Base-by-base conservation (phyloP, 1,139 yeast genomes). In the Scheffersomyces insectosa region DNA sequence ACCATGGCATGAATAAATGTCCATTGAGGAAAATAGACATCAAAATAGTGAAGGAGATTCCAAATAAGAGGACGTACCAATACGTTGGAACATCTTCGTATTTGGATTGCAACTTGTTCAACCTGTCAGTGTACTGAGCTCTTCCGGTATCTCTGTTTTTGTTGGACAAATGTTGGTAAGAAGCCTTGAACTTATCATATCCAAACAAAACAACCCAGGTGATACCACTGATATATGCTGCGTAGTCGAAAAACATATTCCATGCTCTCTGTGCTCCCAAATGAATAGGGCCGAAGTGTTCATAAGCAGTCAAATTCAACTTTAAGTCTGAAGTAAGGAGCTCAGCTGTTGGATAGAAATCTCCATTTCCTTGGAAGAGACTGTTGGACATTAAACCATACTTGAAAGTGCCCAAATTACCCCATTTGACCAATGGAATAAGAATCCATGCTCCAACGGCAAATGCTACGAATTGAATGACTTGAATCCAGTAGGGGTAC, bases 1-100 rank as follows among this genome's bases (percentile, higher is more conserved):
- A 71, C 75, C 72, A 72, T 36, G 68, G 79, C 75, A 75, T 70
- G 49, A 72, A 75, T 55, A 75, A 59, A 38, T 65, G 58, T 1
- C 74, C 75, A 10, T 63, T 50, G 3, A 55, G 47, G 40, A 71
- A 63, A 10, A 74, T 65, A 3, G 58, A 40, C 41, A 68, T 59
- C 12, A 75, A 52, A 1, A 65, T 57, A 3, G 54, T 45, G 42
- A 74, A 65, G 6, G 77, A 68, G 1, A 60, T 42, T 1, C 47
- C 33, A 44, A 75, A 72, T 32, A 75, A 50, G 2, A 40, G 42
- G 6, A 54, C 28, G 47, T 70, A 75, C 80, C 80, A 75, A 39
- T 55, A 56, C 8, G 43, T 42, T 0, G 80, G 81, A 15, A 75
- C 72, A 30, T 63, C 70, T 5, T 55, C 59, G 46, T 75, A 72